phyloP scores from a whole-genome alignment of 1,284 basidiomycete genomes.

The Grifola frondosa region DNA sequence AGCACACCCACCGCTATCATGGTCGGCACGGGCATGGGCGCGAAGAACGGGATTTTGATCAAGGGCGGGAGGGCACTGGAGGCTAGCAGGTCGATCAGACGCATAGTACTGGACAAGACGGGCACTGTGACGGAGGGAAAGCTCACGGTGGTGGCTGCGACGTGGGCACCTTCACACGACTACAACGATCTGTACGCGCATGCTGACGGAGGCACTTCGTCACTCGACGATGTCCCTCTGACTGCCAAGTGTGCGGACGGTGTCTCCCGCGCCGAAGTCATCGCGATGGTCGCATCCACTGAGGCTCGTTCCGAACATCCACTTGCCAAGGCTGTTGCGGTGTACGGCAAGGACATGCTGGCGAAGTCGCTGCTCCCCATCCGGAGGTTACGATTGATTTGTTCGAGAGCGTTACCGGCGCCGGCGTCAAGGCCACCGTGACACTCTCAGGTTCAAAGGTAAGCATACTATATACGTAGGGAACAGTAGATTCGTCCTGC shows the following conservation, averaged over 20 bases:
- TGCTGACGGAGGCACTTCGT: slow-evolving; percentile 7
- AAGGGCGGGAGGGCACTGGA: slow-evolving; percentile 96
- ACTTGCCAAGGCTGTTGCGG: slow-evolving; percentile 87
- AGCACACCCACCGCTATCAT: slow-evolving; percentile 98
- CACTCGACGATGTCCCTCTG: slow-evolving; percentile 39
- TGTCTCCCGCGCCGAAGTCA: slow-evolving; percentile 60
- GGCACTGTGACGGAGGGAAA: slow-evolving; percentile 94
- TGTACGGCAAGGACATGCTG: slow-evolving; percentile 74
- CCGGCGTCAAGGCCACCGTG: slow-evolving; percentile 79
- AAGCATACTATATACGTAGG: slow-evolving; percentile 71
- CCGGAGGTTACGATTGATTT: slow-evolving; percentile 47
- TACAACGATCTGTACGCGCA: slow-evolving; percentile 43
- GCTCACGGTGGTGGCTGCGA: slow-evolving; percentile 68
- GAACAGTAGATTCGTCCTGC: slow-evolving; percentile 67
- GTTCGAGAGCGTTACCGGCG: slow-evolving; percentile 89
- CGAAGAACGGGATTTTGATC: slow-evolving; percentile 96
- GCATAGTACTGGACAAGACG: slow-evolving; percentile 95
- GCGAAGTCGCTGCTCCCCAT: slow-evolving; percentile 39
- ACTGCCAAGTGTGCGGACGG: slow-evolving; percentile 60
- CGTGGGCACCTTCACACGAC: slow-evolving; percentile 65
- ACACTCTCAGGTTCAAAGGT: slow-evolving; percentile 38
- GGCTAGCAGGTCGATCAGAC: slow-evolving; percentile 80
- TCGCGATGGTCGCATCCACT: slow-evolving; percentile 82
- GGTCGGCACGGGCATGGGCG: slow-evolving; percentile 98
- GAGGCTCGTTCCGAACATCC: slow-evolving; percentile 96